Conservation (phyloP, 148 eudicot species). For the Silene conica region DNA sequence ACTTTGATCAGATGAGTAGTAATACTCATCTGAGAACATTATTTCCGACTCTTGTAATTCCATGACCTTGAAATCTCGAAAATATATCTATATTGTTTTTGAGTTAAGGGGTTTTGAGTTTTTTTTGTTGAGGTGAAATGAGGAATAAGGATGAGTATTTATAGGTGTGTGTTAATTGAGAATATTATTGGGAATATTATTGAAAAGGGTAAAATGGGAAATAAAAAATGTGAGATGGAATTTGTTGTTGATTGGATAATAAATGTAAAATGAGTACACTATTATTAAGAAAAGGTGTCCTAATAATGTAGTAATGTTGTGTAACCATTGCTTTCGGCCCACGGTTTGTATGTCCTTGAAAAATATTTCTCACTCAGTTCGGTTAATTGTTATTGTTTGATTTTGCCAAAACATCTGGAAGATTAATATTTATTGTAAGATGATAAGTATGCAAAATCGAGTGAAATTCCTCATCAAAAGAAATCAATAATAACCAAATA, state of each 20-base stretch:
- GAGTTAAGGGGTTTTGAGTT: not conserved
- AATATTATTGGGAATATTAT: conserved; percentile 11
- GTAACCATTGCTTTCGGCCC: conserved; percentile 11
- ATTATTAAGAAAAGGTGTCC: not conserved
- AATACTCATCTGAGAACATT: conserved; percentile 33
- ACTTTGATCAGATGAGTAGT: conserved; percentile 11
- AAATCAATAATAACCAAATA: no score
- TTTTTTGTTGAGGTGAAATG: not conserved
- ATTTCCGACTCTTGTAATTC: conserved; percentile 66
- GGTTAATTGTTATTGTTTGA: no score
- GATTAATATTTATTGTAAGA: no score
- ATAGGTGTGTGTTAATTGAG: not conserved
- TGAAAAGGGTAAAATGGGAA: conserved; percentile 11
- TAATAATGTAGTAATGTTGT: not conserved
- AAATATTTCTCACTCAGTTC: no score
- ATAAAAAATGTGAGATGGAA: not conserved
- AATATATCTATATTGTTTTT: not conserved
- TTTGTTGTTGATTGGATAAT: conserved; percentile 1
- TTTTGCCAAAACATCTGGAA: no score
- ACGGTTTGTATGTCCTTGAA: not conserved
- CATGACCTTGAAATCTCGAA: conserved; percentile 13
- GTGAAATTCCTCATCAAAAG: no score
- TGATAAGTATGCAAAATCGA: no score
- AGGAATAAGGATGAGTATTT: not conserved
- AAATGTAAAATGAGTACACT: not conserved